Conservation (phyloP, 2,329 filamentous ascomycete species). For the Fusarium burgessii region DNA sequence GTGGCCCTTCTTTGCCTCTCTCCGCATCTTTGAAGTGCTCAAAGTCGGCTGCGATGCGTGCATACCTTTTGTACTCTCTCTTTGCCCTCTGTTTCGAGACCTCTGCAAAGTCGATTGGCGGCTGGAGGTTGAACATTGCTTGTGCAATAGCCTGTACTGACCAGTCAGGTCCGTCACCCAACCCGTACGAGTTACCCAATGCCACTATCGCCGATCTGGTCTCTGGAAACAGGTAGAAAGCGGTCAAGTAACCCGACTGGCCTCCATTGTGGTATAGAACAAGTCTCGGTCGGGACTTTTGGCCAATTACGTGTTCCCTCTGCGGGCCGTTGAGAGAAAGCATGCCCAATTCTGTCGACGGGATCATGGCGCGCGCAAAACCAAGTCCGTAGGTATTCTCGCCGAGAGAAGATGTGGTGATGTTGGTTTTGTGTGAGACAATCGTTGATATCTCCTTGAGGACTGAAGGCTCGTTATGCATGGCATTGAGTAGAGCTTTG, state of each 20-base stretch:
- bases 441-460: neutral
- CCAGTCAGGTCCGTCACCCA: neutral
- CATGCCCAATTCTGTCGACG: neutral
- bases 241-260: neutral
- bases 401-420: neutral
- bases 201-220: neutral
- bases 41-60: neutral
- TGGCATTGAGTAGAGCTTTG: too few species aligned
- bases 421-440: neutral
- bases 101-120: neutral
- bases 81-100: neutral
- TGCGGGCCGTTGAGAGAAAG: neutral
- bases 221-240: neutral
- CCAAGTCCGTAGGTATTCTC: neutral
- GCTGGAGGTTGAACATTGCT: neutral
- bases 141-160: neutral
- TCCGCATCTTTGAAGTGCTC: neutral
- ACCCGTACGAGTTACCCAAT: neutral
- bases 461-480: accelerated
- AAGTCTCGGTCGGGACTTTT: accelerated
- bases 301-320: neutral
- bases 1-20: accelerated
- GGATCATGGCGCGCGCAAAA: neutral
- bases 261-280: neutral
- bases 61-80: neutral